Evolutionary conservation across 495 filamentous ascomycete genomes (phyloP).

Genomic region (Neurospora sp.): DNA sequence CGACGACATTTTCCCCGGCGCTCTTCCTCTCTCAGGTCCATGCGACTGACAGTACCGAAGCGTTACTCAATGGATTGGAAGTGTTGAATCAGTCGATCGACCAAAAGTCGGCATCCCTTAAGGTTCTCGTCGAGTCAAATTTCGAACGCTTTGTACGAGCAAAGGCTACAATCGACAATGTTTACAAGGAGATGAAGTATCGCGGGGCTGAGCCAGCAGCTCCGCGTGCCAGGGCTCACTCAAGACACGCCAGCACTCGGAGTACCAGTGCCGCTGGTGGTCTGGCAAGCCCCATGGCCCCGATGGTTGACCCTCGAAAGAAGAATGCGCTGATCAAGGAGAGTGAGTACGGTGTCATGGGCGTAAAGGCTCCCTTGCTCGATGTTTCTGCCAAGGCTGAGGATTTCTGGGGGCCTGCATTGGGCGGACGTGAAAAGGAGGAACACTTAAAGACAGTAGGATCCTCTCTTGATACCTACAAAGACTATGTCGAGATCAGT

Average conservation of each 20-base stretch:
- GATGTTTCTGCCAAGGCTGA: slow-evolving; percentile 90
- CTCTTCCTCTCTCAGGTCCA: slow-evolving; percentile 90
- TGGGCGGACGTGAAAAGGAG: slow-evolving; percentile 88
- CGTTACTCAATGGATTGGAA: slow-evolving; percentile 68
- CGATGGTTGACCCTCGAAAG: slow-evolving; percentile 42
- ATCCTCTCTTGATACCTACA: slow-evolving; percentile 62
- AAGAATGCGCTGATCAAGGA: slow-evolving; percentile 91
- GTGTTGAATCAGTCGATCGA: slow-evolving; percentile 83
- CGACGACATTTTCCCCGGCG: slow-evolving; percentile 87
- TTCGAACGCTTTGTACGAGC: slow-evolving; percentile 96
- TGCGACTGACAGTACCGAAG: slow-evolving; percentile 66
- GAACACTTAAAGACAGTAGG: slow-evolving; percentile 69
- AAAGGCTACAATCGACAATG: slow-evolving; percentile 94
- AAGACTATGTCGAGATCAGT: slow-evolving; percentile 69
- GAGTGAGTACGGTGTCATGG: slow-evolving; percentile 86
- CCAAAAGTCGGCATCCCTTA: slow-evolving; percentile 90
- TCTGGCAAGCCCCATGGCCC: slow-evolving; percentile 23
- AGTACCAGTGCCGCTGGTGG: slow-evolving; percentile 38
- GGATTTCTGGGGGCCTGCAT: slow-evolving; percentile 90
- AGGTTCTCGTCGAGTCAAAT: slow-evolving; percentile 91
- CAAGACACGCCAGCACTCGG: slow-evolving; percentile 52
- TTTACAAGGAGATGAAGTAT: slow-evolving; percentile 95
- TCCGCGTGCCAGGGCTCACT: slow-evolving; percentile 40
- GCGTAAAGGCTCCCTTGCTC: slow-evolving; percentile 75
- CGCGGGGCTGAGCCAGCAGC: slow-evolving; percentile 59